Evolutionary conservation across 2,329 filamentous ascomycete genomes (phyloP).

Genomic region (Didymella segeticola): DNA sequence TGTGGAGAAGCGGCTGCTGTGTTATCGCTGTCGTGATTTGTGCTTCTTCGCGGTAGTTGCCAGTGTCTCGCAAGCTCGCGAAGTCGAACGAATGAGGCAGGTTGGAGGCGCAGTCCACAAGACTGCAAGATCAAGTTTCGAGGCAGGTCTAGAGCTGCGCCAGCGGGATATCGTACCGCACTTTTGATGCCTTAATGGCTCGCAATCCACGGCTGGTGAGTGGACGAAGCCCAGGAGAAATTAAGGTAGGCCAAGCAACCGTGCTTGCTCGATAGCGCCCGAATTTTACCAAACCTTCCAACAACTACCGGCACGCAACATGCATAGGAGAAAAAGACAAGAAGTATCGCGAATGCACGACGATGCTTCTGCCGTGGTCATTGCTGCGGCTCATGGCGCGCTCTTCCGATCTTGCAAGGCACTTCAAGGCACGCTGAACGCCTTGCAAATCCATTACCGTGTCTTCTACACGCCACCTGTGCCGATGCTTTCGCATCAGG

Average conservation of each 20-base stretch:
- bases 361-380: background rate
- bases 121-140: background rate
- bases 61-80: background rate
- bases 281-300: slow-evolving; percentile 20
- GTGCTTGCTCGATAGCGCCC: slow-evolving; percentile 32
- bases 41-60: background rate
- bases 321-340: background rate
- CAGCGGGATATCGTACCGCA: slow-evolving; percentile 22
- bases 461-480: background rate
- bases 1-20: background rate
- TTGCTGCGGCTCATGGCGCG: background rate
- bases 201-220: slow-evolving; percentile 5
- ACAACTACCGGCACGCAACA: slow-evolving; percentile 16
- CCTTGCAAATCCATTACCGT: background rate
- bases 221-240: slow-evolving; percentile 22
- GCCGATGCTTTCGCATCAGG: background rate
- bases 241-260: slow-evolving; percentile 47
- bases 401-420: background rate
- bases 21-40: background rate
- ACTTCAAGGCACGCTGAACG: background rate
- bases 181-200: slow-evolving; percentile 4
- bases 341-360: background rate
- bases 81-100: background rate
- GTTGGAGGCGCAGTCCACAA: slow-evolving; percentile 11
- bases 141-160: slow-evolving; percentile 22